A percentile compares a stretch with the other conserved stretches of the same genome.
Evolutionary conservation across 2,329 filamentous ascomycete genomes (phyloP).

Genomic region (Byssoonygena ceratinophila): DNA sequence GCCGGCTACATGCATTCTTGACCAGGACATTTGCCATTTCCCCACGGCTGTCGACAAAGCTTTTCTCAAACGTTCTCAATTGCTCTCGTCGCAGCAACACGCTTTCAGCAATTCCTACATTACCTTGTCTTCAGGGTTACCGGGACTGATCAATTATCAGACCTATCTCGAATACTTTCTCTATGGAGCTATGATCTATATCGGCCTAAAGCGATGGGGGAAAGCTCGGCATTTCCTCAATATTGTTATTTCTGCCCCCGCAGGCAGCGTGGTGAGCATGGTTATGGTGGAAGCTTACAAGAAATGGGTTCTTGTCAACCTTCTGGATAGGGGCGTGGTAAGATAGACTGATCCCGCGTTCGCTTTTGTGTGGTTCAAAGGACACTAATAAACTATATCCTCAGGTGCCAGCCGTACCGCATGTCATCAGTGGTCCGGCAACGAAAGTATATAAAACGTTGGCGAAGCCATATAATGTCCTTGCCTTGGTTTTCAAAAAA

Average conservation of each 20-base stretch:
- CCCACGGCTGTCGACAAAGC: constrained; percentile 23
- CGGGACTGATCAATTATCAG: constrained; percentile 31
- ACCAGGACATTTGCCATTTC: constrained; percentile 35
- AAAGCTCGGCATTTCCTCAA: constrained; percentile 54
- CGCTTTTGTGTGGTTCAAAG: background rate
- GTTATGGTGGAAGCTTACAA: constrained; percentile 85
- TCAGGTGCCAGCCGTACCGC: constrained; percentile 43
- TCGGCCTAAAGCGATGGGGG: constrained; percentile 51
- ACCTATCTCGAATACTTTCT: constrained; percentile 55
- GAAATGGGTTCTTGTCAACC: constrained; percentile 71
- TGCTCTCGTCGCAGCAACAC: constrained; percentile 25
- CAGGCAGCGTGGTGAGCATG: constrained; percentile 54
- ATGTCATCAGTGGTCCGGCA: constrained; percentile 35
- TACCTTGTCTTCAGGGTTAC: constrained; percentile 30
- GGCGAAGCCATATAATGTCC: constrained; percentile 57
- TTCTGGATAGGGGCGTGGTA: constrained; percentile 59
- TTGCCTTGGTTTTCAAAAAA: constrained; percentile 59
- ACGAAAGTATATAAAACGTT: constrained; percentile 49
- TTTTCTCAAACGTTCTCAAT: constrained; percentile 19
- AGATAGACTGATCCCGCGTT: background rate
- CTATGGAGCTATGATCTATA: constrained; percentile 54
- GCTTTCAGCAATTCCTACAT: constrained; percentile 29
- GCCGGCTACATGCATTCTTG: constrained; percentile 33
- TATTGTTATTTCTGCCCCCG: constrained; percentile 57
- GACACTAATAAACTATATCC: constrained; percentile 11